Base-by-base conservation (phyloP, 176 grass and related monocot species). In the Juncus inflexus region DNA sequence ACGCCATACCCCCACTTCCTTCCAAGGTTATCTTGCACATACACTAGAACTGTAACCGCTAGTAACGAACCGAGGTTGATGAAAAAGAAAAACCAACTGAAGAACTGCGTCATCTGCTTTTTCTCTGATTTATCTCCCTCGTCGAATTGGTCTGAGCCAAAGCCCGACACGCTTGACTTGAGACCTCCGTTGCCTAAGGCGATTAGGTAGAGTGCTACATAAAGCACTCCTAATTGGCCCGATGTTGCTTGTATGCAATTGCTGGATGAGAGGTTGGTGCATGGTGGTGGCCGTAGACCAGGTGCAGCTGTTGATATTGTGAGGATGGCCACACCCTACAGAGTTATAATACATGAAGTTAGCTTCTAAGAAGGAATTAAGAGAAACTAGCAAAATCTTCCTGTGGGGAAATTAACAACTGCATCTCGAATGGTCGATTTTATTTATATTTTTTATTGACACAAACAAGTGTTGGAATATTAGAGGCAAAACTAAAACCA, bases 71-170 rank as follows among this genome's bases (percentile, higher is more conserved):
- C 91, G 79, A 96, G 81, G 85, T 81, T 86, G 15, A 96, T 83
- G 82, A 96, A 96, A 67, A 96, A 96, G 79, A 88, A 96, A 87
- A 96, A 96, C 91, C 91, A 96, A 76, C 80, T 96, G 75, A 96
- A 91, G 79, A 96, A 96, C 10, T 54, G 79, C 74, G 85, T 73
- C 91, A 96, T 96, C 63, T 79, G 79, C 50, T 55, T 10, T 28
- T 83, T 81, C 79, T 96, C 91, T 40, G 77, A 60, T 49, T 37
- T 68, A 71, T 96, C 63, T 1, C 52, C 42, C 6, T 96, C 91
- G 50, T 96, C 91, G 84, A 96, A 96, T 77, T 96, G 91, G 79
- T 96, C 91, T 3, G 91, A 96, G 2, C 91, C 91, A 28, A 96
- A 90, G 0, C 91, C 91, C 0, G 91, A 96, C 59, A 96, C 91